Percentiles rank a stretch among this genome's conserved stretches.
Conservation (phyloP, 306 rosid species). For the Psophocarpus tetragonolobus region DNA sequence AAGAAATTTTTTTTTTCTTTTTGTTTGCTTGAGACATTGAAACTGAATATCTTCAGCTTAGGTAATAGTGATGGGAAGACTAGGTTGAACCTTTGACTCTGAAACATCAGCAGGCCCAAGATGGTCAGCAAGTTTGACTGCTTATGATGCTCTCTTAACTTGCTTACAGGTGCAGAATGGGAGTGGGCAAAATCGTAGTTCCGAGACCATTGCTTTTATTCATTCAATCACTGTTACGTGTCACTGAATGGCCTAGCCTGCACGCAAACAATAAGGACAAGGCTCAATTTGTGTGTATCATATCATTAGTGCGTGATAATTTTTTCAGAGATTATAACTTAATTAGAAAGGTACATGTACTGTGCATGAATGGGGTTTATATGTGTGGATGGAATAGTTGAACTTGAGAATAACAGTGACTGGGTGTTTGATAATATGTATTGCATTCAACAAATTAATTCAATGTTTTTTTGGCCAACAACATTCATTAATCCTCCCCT, state of each 20-base stretch:
- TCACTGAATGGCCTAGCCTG: constrained; percentile 28
- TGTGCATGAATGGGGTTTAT: constrained; percentile 33
- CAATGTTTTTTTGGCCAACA: constrained; percentile 38
- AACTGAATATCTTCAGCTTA: constrained; percentile 31
- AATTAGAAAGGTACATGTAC: constrained; percentile 41
- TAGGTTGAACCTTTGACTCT: constrained; percentile 56
- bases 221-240: constrained; percentile 40
- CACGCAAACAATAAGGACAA: constrained; percentile 36
- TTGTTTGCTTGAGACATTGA: background rate
- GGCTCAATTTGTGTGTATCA: background rate
- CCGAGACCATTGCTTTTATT: constrained; percentile 44
- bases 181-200: constrained; percentile 71
- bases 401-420: background rate
- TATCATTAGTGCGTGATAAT: background rate
- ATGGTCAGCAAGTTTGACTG: constrained; percentile 70
- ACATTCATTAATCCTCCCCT: background rate
- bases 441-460: constrained; percentile 32
- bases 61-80: constrained; percentile 54
- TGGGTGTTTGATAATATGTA: constrained; percentile 1
- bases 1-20: background rate
- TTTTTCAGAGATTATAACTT: background rate
- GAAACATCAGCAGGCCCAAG: constrained; percentile 62
- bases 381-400: constrained; percentile 3
- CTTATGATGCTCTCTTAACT: constrained; percentile 23
- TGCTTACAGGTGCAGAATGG: constrained; percentile 58